Evolutionary conservation across 1,284 basidiomycete genomes (phyloP).

Genomic region (Abortiporus biennis): DNA sequence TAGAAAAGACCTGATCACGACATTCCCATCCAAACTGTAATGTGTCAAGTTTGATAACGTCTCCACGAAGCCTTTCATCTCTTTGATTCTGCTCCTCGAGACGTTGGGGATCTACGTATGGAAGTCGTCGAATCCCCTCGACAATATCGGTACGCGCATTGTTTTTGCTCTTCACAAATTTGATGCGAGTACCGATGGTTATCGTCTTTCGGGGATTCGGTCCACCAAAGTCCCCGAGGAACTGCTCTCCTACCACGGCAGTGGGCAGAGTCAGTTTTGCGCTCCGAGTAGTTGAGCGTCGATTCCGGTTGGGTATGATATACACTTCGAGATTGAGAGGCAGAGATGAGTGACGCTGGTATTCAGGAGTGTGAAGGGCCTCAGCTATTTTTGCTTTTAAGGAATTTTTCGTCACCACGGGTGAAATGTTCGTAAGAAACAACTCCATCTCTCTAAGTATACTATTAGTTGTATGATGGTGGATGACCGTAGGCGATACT

Average conservation of each 20-base stretch:
- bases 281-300: slow-evolving; percentile 28
- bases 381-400: slow-evolving; percentile 27
- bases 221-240: slow-evolving; percentile 40
- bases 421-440: slow-evolving; percentile 12
- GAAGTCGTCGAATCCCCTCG: slow-evolving; percentile 33
- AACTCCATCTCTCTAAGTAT: slow-evolving; percentile 11
- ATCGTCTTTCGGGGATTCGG: slow-evolving; percentile 16
- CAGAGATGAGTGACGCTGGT: slow-evolving; percentile 22
- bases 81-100: slow-evolving; percentile 20
- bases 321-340: slow-evolving; percentile 46
- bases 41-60: slow-evolving; percentile 25
- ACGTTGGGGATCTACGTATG: slow-evolving; percentile 39
- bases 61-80: slow-evolving; percentile 24
- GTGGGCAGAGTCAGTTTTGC: slow-evolving; percentile 46
- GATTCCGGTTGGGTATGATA: slow-evolving; percentile 30
- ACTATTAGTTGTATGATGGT: too few relatives aligned
- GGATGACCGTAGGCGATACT: too few relatives aligned
- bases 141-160: slow-evolving; percentile 29
- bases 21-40: slow-evolving; percentile 52
- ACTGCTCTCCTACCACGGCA: slow-evolving; percentile 29
- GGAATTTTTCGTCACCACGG: slow-evolving; percentile 1
- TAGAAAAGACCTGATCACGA: slow-evolving; percentile 45
- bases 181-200: slow-evolving; percentile 26
- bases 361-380: slow-evolving; percentile 38
- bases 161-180: slow-evolving; percentile 32